A percentile compares a stretch with the other conserved stretches of the same genome.
phyloP scores from a whole-genome alignment of 768 basidiomycete genomes.

The Psilocybe tampanensis region DNA sequence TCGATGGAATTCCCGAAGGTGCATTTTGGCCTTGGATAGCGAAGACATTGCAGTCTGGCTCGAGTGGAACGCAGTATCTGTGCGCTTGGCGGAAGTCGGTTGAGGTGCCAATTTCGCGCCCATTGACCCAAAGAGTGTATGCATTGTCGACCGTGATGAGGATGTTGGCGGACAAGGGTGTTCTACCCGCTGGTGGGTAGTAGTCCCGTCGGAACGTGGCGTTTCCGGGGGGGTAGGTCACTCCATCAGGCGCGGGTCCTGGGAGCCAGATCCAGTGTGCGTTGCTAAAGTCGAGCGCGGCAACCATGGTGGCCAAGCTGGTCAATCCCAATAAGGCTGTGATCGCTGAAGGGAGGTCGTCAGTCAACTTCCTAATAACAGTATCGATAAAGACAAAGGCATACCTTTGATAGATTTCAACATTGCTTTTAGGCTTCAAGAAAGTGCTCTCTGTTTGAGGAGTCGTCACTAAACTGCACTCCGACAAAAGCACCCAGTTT shows the following conservation, averaged over 20 bases:
- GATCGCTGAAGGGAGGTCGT: background rate
- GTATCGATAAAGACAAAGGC: no score
- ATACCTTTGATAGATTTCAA: no score
- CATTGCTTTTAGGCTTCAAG: no score
- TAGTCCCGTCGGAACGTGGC: conserved; percentile 33
- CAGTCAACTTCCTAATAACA: no score
- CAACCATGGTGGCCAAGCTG: background rate
- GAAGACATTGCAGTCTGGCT: conserved; percentile 31
- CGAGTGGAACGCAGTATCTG: conserved; percentile 30
- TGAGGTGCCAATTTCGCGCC: conserved; percentile 24
- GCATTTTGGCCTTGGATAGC: conserved; percentile 28
- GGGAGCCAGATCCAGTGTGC: conserved; percentile 36
- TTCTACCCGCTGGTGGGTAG: conserved; percentile 25
- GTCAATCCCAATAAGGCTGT: background rate
- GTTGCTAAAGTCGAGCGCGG: conserved; percentile 4
- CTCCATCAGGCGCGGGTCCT: conserved; percentile 15
- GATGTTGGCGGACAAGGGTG: conserved; percentile 30
- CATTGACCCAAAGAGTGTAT: conserved; percentile 34
- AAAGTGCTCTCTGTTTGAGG: no score
- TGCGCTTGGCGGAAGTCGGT: conserved; percentile 21
- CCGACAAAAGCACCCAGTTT: no score
- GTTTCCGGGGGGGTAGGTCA: conserved; percentile 22
- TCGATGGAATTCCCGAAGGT: background rate
- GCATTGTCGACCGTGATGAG: conserved; percentile 32
- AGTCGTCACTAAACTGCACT: no score